Evolutionary conservation across 352 stramenopile genomes (phyloP).

Genomic region (Pythium rishiriense): DNA sequence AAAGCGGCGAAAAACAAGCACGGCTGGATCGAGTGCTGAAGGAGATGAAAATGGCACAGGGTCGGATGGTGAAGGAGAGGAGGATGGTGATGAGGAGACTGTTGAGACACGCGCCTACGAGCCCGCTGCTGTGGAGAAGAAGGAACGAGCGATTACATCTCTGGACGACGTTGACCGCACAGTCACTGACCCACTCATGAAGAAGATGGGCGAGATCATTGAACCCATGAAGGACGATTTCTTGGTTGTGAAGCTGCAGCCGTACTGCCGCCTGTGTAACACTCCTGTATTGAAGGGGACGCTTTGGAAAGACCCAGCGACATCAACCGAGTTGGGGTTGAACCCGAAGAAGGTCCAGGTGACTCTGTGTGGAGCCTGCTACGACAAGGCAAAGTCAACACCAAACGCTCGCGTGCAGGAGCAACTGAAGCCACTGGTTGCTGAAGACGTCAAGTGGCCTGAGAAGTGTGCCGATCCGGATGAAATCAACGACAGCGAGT

Average conservation of each 20-base stretch:
- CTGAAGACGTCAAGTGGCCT: slow-evolving; percentile 58
- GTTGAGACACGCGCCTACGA: slow-evolving; percentile 20
- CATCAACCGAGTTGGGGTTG: slow-evolving; percentile 32
- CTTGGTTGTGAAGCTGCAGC: slow-evolving; percentile 85
- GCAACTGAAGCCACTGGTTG: slow-evolving; percentile 49
- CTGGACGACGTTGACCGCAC: slow-evolving; percentile 67
- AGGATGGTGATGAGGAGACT: slow-evolving; percentile 40
- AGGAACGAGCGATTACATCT: slow-evolving; percentile 38
- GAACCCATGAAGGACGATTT: slow-evolving; percentile 92
- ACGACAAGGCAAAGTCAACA: slow-evolving; percentile 63
- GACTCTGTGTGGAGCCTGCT: slow-evolving; percentile 77
- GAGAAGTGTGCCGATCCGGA: slow-evolving; percentile 80
- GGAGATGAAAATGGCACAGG: slow-evolving; percentile 32
- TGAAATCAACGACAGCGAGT: slow-evolving; percentile 87
- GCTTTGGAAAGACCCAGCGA: slow-evolving; percentile 56
- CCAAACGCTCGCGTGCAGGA: slow-evolving; percentile 42
- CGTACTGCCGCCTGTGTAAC: slow-evolving; percentile 82
- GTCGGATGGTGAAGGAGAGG: slow-evolving; percentile 40
- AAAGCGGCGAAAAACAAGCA: slow-evolving; percentile 45
- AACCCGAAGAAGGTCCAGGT: slow-evolving; percentile 72
- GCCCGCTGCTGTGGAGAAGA: slow-evolving; percentile 19
- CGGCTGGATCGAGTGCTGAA: slow-evolving; percentile 9
- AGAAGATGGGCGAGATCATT: slow-evolving; percentile 85
- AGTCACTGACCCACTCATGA: slow-evolving; percentile 78
- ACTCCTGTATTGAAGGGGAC: slow-evolving; percentile 66